phyloP scores from a whole-genome alignment of 73 alveolate genomes.

The Uronychia binucleata region DNA sequence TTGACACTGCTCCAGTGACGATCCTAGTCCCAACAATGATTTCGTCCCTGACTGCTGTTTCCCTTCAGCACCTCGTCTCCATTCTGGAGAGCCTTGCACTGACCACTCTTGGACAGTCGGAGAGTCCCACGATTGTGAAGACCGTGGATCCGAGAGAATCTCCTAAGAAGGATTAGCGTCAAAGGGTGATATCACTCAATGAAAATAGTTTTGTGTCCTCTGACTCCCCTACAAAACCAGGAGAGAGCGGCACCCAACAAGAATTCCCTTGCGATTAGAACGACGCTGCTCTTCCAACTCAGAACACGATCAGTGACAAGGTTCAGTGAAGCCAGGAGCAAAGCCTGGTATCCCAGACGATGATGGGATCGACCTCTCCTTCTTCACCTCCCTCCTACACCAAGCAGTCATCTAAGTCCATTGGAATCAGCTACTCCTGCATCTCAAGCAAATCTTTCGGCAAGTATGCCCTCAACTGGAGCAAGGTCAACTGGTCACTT shows the following conservation, averaged over 20 bases:
- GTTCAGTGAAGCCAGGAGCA: not conserved
- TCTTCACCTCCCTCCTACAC: no score
- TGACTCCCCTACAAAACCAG: not conserved
- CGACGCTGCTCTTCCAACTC: not conserved
- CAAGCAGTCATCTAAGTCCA: no score
- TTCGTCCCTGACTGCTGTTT: not conserved
- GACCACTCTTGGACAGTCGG: not conserved
- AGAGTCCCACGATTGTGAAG: not conserved
- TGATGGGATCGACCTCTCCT: no score
- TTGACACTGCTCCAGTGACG: not conserved
- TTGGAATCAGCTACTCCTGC: not conserved
- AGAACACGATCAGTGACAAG: not conserved
- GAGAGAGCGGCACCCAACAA: not conserved
- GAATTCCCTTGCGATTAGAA: not conserved
- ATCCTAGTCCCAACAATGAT: not conserved
- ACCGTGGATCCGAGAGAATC: not conserved
- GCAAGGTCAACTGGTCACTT: not conserved
- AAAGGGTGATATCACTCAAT: no score
- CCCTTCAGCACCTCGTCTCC: not conserved
- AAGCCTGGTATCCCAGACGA: not conserved
- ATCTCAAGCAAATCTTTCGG: not conserved
- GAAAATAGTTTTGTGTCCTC: no score
- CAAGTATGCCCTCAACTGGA: not conserved
- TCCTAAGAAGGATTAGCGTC: not conserved
- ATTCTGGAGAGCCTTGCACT: not conserved